Conservation (phyloP, 139 green algal genomes). For the Auxenochlorella pyrenoidosa region DNA sequence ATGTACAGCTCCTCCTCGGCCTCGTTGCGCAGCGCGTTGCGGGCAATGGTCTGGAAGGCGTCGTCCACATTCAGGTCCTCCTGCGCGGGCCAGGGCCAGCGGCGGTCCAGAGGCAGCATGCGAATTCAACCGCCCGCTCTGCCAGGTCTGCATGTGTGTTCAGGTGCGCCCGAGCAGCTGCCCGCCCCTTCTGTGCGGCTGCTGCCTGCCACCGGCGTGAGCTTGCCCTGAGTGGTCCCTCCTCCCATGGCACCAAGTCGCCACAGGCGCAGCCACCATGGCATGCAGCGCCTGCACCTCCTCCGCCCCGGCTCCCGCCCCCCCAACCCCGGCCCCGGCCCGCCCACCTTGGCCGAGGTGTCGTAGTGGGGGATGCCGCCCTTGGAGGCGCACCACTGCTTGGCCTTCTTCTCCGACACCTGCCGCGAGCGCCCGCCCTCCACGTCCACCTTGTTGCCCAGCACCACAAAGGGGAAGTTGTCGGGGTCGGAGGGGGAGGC, state of each 20-base stretch:
- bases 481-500: constrained; percentile 88
- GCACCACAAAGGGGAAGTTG: constrained; percentile 98
- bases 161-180: too few species aligned
- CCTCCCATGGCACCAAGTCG: too few species aligned
- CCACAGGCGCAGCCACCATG: neutral
- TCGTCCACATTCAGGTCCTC: constrained; percentile 94
- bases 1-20: constrained; percentile 93
- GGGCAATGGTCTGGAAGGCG: constrained; percentile 83
- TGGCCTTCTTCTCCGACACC: constrained; percentile 95
- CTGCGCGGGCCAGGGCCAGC: neutral
- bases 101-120: too few species aligned
- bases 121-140: too few species aligned
- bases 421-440: constrained; percentile 82
- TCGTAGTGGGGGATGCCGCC: constrained; percentile 97
- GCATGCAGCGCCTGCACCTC: neutral
- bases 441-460: constrained; percentile 99
- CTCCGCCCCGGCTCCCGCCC: neutral
- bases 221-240: too few species aligned
- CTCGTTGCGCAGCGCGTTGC: constrained; percentile 94
- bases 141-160: too few species aligned
- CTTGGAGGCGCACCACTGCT: constrained; percentile 92
- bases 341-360: constrained; percentile 87
- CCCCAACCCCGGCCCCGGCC: constrained; percentile 70
- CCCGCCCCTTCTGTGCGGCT: too few species aligned
- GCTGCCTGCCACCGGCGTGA: too few species aligned